Percentiles rank a stretch among this genome's conserved stretches.
Conservation (phyloP, 371 early-diverging fungal genomes). For the Funneliformis caledonium region DNA sequence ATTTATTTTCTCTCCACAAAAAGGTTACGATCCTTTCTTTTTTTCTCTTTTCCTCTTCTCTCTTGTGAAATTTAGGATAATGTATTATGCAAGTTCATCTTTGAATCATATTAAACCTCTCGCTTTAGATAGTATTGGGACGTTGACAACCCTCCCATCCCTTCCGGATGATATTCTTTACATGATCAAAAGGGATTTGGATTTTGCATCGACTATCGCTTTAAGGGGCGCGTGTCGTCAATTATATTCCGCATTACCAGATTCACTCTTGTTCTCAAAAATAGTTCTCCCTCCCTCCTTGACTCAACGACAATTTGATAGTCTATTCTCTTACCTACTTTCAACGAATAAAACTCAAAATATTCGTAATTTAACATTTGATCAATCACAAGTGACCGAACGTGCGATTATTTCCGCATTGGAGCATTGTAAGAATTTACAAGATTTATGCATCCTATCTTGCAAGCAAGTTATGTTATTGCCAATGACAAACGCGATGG, state of each 20-base stretch:
- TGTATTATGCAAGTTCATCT: too few relatives aligned
- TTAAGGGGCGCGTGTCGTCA: not conserved
- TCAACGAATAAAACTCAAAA: not conserved
- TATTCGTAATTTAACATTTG: constrained; percentile 24
- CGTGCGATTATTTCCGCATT: not conserved
- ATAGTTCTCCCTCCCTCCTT: not conserved
- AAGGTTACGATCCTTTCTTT: too few relatives aligned
- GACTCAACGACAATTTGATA: constrained; percentile 1
- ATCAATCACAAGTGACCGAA: not conserved
- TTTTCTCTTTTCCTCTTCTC: too few relatives aligned
- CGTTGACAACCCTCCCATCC: not conserved
- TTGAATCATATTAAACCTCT: too few relatives aligned
- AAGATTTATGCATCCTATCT: not conserved
- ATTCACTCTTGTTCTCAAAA: not conserved
- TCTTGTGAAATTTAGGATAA: too few relatives aligned
- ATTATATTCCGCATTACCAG: not conserved
- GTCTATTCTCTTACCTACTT: not conserved
- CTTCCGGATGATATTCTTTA: constrained; percentile 28
- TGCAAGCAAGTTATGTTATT: not conserved
- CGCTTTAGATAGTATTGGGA: not conserved
- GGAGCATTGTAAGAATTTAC: constrained; percentile 23
- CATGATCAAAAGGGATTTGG: constrained; percentile 15
- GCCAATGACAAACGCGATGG: constrained; percentile 5
- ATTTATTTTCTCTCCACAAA: too few relatives aligned
- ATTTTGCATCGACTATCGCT: constrained; percentile 7